Evolutionary conservation across 352 stramenopile species (phyloP).

Genomic region (Phytophthora sojae): DNA sequence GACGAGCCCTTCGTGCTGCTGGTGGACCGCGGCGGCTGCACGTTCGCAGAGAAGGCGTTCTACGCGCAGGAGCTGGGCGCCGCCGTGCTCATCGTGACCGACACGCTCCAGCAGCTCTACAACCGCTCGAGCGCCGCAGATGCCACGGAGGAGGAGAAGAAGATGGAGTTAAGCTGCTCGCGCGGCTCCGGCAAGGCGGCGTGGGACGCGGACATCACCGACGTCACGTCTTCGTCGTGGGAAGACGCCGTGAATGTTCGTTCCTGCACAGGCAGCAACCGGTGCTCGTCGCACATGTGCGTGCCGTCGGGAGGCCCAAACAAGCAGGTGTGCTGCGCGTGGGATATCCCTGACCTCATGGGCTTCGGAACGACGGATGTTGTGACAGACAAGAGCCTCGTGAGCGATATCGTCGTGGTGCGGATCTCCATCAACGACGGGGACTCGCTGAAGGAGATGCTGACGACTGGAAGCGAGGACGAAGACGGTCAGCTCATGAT

Average conservation of each 20-base stretch:
- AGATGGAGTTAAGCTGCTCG: slow-evolving; percentile 69
- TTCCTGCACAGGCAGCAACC: slow-evolving; percentile 46
- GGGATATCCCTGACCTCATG: slow-evolving; percentile 82
- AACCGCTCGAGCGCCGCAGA: slow-evolving; percentile 53
- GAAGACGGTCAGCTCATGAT: slow-evolving; percentile 45
- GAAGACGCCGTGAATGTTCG: slow-evolving; percentile 46
- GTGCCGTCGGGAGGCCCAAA: slow-evolving; percentile 60
- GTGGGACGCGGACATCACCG: slow-evolving; percentile 38
- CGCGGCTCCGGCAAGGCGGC: slow-evolving; percentile 49
- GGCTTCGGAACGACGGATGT: slow-evolving; percentile 52
- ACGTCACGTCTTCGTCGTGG: slow-evolving; percentile 43
- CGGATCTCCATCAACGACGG: slow-evolving; percentile 72
- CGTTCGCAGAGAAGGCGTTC: slow-evolving; percentile 79
- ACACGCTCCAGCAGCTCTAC: slow-evolving; percentile 77
- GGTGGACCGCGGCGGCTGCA: slow-evolving; percentile 76
- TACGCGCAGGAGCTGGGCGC: slow-evolving; percentile 76
- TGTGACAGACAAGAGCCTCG: slow-evolving; percentile 45
- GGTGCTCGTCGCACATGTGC: slow-evolving; percentile 69
- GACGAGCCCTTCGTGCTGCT: slow-evolving; percentile 66
- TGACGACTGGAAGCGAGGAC: slow-evolving; percentile 31
- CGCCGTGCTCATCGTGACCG: slow-evolving; percentile 72
- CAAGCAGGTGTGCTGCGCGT: slow-evolving; percentile 78
- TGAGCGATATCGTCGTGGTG: slow-evolving; percentile 74
- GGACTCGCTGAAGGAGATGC: slow-evolving; percentile 54
- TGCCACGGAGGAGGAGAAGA: slow-evolving; percentile 41